These are phyloP conservation scores for Discostella pseudostelligera DNA, from an alignment of 108 stramenopile species.

Conservation along the genomic window DNA sequence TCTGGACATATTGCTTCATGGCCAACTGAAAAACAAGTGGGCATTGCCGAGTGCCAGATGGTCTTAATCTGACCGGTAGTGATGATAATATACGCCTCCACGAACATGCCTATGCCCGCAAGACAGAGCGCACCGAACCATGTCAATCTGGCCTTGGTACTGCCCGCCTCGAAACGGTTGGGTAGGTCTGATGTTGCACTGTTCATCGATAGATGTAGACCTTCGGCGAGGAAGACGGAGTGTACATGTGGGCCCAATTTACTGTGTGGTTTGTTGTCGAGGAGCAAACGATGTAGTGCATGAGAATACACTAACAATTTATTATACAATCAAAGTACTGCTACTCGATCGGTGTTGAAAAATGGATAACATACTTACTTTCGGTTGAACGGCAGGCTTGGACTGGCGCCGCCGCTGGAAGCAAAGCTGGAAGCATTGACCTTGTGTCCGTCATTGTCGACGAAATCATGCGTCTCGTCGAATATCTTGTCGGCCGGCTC, in stretches of 20 bases:
- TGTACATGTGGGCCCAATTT: neutral
- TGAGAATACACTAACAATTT: neutral
- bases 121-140: slow-evolving; percentile 25
- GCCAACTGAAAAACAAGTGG: slow-evolving; percentile 5
- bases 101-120: slow-evolving; percentile 29
- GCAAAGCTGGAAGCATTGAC: neutral
- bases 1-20: slow-evolving; percentile 1
- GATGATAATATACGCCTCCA: slow-evolving; percentile 28
- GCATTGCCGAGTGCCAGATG: slow-evolving; percentile 12
- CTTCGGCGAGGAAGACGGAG: slow-evolving; percentile 21
- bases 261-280: too few relatives aligned
- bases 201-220: slow-evolving; percentile 3
- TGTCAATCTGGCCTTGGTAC: slow-evolving; percentile 12
- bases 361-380: neutral
- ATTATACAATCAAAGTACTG: neutral
- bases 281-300: neutral
- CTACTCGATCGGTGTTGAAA: too few relatives aligned
- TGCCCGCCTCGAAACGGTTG: neutral
- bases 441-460: neutral
- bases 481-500: neutral
- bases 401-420: too few relatives aligned
- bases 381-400: neutral
- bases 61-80: slow-evolving; percentile 28
- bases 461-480: neutral
- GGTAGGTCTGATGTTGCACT: slow-evolving; percentile 2